Percentiles rank a stretch among this genome's conserved stretches.
These are phyloP conservation scores for Tricholomella constricta DNA, from an alignment of 768 basidiomycete species.

Conservation along the genomic window DNA sequence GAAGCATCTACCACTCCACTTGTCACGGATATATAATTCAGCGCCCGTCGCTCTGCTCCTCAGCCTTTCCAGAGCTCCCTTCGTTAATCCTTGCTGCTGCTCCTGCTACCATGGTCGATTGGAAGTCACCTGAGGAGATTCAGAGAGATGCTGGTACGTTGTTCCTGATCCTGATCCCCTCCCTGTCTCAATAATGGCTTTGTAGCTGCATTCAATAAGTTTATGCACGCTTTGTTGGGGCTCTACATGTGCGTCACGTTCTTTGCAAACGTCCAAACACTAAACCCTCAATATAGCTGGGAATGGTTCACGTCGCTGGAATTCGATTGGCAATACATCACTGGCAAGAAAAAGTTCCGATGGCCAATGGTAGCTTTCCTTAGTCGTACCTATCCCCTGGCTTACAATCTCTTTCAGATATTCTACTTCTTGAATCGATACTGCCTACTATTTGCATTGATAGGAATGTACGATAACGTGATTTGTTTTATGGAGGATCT, in stretches of 20 bases:
- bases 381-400: background rate
- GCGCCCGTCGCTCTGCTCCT: constrained; percentile 2
- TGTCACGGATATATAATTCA: constrained; percentile 22
- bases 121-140: constrained; percentile 52
- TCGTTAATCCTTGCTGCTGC: constrained; percentile 14
- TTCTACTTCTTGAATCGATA: constrained; percentile 77
- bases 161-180: background rate
- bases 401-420: constrained; percentile 35
- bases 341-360: constrained; percentile 55
- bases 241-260: constrained; percentile 52
- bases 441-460: constrained; percentile 60
- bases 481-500: background rate
- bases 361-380: constrained; percentile 66
- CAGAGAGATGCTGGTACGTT: constrained; percentile 48
- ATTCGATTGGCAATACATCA: constrained; percentile 67
- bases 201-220: constrained; percentile 49
- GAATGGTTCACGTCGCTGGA: constrained; percentile 62
- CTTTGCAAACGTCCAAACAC: constrained; percentile 1
- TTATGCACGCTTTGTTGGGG: constrained; percentile 62
- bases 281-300: constrained; percentile 46
- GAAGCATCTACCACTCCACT: constrained; percentile 10
- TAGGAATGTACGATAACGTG: constrained; percentile 59
- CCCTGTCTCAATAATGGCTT: background rate
- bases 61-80: constrained; percentile 18
- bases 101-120: constrained; percentile 52